Conservation (phyloP, 2,329 filamentous ascomycete genomes). For the Colletotrichum magnum region DNA sequence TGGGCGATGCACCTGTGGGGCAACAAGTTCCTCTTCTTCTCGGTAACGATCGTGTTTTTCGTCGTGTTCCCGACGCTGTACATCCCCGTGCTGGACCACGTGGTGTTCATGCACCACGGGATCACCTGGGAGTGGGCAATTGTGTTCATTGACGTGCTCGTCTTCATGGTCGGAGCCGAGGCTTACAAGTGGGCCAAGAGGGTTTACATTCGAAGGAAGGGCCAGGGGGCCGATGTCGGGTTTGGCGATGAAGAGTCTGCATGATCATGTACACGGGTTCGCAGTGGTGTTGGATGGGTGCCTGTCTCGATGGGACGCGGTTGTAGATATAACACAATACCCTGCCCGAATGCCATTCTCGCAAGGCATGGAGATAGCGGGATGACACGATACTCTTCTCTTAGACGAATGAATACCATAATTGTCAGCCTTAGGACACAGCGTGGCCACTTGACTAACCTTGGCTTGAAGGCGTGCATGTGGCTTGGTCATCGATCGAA, state of each 20-base stretch:
- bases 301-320: too few relatives aligned
- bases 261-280: too few relatives aligned
- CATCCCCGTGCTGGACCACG: conserved; percentile 71
- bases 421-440: too few relatives aligned
- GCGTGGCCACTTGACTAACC: too few relatives aligned
- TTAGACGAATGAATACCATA: too few relatives aligned
- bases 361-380: too few relatives aligned
- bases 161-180: conserved; percentile 77
- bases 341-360: too few relatives aligned
- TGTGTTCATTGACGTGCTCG: conserved; percentile 49
- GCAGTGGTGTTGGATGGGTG: too few relatives aligned
- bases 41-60: conserved; percentile 65
- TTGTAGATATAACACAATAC: too few relatives aligned
- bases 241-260: conserved; percentile 3
- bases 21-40: conserved; percentile 80
- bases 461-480: too few relatives aligned
- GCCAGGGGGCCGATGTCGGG: conserved; percentile 9
- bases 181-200: conserved; percentile 78
- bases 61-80: conserved; percentile 68
- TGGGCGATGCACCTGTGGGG: conserved; percentile 79
- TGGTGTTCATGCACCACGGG: conserved; percentile 72
- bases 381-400: too few relatives aligned
- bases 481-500: too few relatives aligned
- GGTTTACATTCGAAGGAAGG: conserved; percentile 59
- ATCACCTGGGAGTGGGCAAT: conserved; percentile 76